phyloP scores from a whole-genome alignment of 495 filamentous ascomycete genomes.

The Parachaetomium inaequale region DNA sequence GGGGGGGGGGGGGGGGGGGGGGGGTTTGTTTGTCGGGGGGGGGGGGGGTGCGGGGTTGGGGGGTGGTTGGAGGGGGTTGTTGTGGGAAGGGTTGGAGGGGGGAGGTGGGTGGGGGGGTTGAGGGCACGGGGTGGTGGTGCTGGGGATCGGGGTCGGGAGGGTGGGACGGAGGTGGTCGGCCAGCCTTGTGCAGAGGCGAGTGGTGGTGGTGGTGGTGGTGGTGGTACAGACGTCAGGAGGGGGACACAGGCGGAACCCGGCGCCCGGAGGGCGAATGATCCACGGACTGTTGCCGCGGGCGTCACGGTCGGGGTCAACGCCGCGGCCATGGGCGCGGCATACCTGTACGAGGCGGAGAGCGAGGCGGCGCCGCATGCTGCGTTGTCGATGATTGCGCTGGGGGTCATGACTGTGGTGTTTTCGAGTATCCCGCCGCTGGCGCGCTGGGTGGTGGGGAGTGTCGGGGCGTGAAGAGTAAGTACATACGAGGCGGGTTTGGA shows the following conservation, averaged over 20 bases:
- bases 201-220: neutral
- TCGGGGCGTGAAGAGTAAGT: constrained; percentile 8
- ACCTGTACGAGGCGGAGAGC: constrained; percentile 45
- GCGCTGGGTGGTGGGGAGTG: constrained; percentile 22
- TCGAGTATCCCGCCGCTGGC: constrained; percentile 34
- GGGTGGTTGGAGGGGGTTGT: constrained; percentile 33
- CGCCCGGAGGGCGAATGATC: constrained; percentile 23
- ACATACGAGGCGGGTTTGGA: neutral
- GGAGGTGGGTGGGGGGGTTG: constrained; percentile 13
- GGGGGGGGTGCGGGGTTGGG: constrained; percentile 32
- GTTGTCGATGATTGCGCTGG: constrained; percentile 47
- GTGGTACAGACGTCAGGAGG: constrained; percentile 4
- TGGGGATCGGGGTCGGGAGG: constrained; percentile 13
- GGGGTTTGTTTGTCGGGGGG: constrained; percentile 47
- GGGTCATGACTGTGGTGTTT: constrained; percentile 46
- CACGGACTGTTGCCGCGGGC: constrained; percentile 39
- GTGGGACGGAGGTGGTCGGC: neutral
- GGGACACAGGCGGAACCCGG: neutral
- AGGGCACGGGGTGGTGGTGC: neutral
- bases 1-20: constrained; percentile 45
- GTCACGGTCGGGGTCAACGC: constrained; percentile 48
- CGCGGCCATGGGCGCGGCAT: constrained; percentile 50
- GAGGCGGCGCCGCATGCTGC: constrained; percentile 48
- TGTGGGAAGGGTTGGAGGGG: constrained; percentile 26
- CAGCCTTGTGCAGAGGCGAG: neutral